Percentiles rank a stretch among this genome's conserved stretches.
These are phyloP conservation scores for Penicillium sp. DNA, from an alignment of 2,329 filamentous ascomycete species.

Conservation along the genomic window DNA sequence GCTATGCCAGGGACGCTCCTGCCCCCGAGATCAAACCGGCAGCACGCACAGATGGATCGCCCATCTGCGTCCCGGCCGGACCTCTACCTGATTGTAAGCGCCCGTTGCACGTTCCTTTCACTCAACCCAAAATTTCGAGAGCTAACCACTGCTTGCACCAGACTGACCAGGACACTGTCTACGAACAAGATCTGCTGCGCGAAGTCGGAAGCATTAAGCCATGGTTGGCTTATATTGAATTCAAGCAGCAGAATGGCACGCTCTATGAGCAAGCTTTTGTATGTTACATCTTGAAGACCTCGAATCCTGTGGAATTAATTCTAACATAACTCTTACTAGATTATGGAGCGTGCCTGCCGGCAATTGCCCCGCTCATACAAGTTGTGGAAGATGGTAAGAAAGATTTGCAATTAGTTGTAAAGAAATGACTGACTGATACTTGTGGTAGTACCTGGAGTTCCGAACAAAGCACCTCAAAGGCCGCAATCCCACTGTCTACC, in stretches of 20 bases:
- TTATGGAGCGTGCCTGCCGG: conserved; percentile 86
- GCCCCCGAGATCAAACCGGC: conserved; percentile 47
- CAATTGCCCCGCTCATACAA: conserved; percentile 95
- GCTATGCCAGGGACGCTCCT: conserved; percentile 53
- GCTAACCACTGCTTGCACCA: conserved; percentile 47
- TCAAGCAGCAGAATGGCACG: conserved; percentile 84
- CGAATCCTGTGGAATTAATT: not conserved
- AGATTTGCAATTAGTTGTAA: conserved; percentile 13
- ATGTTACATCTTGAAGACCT: conserved; percentile 16
- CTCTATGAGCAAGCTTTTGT: conserved; percentile 81
- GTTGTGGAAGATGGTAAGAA: conserved; percentile 84
- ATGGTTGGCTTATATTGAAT: conserved; percentile 91
- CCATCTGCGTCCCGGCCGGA: conserved; percentile 43
- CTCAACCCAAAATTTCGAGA: conserved; percentile 18
- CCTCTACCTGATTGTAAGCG: conserved; percentile 48
- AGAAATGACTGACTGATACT: conserved; percentile 11
- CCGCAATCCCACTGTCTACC: conserved; percentile 78
- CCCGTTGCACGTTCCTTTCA: conserved; percentile 1
- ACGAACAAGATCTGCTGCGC: conserved; percentile 92
- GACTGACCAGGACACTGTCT: conserved; percentile 86
- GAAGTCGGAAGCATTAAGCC: conserved; percentile 84
- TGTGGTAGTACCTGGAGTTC: conserved; percentile 74
- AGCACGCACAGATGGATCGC: conserved; percentile 46
- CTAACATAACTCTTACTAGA: conserved; percentile 35
- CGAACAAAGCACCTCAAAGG: conserved; percentile 77